Base-by-base conservation (phyloP, 1,284 basidiomycete genomes). In the Cystobasidium sp. region DNA sequence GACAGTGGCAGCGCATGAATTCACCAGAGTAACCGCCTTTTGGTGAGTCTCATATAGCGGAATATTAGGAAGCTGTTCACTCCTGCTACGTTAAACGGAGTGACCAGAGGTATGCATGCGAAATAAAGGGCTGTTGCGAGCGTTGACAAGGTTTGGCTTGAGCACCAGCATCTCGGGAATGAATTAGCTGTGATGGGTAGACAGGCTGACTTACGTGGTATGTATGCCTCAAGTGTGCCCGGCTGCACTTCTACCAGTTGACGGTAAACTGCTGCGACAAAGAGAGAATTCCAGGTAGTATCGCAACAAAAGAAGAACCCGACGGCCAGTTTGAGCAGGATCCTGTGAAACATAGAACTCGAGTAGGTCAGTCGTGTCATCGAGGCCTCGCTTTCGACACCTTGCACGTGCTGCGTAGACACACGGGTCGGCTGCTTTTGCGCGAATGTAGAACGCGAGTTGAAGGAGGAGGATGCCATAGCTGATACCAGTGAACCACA, bases 21-120 rank as follows among this genome's bases (percentile, higher is more conserved):
- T 16, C 18, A 59, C 56, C 37, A 59, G 37, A 59, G 56, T 39
- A 12, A 59, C 7, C 39, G 37, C n/a, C 37, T 22, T 6, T 41
- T 41, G 16, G 56, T 59, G 12, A 59, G 14, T n/a, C 20, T 59
- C 18, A 41, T 31, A n/a, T 59, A 59, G n/a, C 56, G 9, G 18
- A 31, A 59, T 22, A 59, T 43, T 1, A 59, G 56, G 56, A 59
- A 59, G 6, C n/a, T 10, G 18, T 59, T 59, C 37, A 59, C 56
- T 9, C 56, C 56, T 18, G 56, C 56, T 9, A 59, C 56, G 9
- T 41, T 59, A 3, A n/a, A 7, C 1, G 56, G 6, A 5, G 16
- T 41, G 12, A 59, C 14, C 37, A 59, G 43, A 14, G 56, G 56
- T 7, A 59, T 9, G 20, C 37, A 59, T 6, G n/a, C 56, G 3